Percentiles rank a stretch among this genome's conserved stretches.
Evolutionary conservation across 2,329 filamentous ascomycete genomes (phyloP).

Genomic region (Ophiostoma himal-ulmi): DNA sequence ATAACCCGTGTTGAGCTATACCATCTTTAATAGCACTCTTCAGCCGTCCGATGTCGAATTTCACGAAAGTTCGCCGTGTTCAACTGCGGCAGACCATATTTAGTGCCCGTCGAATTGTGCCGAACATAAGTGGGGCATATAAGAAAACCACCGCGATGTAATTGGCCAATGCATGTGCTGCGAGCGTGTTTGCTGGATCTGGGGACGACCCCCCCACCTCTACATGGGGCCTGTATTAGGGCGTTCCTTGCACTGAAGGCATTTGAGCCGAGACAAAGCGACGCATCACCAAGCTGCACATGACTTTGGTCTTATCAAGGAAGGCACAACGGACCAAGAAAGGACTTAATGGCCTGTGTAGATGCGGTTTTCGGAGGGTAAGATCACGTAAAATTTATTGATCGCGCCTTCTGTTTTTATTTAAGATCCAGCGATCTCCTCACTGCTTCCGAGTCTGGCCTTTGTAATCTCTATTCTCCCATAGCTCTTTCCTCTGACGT

Average conservation of each 20-base stretch:
- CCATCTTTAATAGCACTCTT: background rate
- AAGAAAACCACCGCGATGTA: background rate
- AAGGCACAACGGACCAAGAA: constrained; percentile 16
- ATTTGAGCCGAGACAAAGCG: constrained; percentile 32
- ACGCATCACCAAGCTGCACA: constrained; percentile 15
- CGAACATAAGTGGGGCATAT: constrained; percentile 10
- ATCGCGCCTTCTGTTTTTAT: background rate
- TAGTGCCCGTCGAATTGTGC: constrained; percentile 14
- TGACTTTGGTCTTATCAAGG: constrained; percentile 15
- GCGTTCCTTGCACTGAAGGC: background rate
- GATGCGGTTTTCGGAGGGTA: constrained; percentile 8
- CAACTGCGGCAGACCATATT: background rate
- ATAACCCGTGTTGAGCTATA: background rate
- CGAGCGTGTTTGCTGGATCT: background rate
- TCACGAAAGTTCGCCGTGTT: background rate
- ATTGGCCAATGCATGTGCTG: constrained; percentile 14
- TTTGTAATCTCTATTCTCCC: background rate
- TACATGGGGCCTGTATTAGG: constrained; percentile 5
- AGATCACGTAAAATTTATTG: background rate
- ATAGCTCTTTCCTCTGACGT: background rate
- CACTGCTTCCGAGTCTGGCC: background rate
- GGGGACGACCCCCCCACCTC: constrained; percentile 2
- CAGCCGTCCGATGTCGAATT: background rate
- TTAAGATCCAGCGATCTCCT: background rate
- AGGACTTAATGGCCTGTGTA: background rate